Conservation (phyloP, 225 moss, liverwort and hornwort genomes). For the Anthoceros angustus region DNA sequence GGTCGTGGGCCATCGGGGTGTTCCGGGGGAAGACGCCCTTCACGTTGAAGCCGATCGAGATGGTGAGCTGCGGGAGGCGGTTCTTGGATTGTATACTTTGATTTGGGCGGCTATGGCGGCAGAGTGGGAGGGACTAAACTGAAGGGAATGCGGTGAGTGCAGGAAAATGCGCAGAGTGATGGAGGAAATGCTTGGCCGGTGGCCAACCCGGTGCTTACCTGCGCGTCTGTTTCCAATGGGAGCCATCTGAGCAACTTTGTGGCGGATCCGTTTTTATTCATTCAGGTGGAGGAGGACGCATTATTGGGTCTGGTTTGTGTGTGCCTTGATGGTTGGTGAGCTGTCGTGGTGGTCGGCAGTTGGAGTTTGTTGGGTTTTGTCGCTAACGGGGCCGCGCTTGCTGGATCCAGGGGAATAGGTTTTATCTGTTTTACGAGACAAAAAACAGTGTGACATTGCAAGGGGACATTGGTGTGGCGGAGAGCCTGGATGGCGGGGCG, state of each 20-base stretch:
- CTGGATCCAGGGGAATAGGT: slow-evolving; percentile 37
- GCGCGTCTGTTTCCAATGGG: slow-evolving; percentile 50
- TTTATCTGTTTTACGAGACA: slow-evolving; percentile 70
- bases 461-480: slow-evolving; percentile 84
- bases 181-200: slow-evolving; percentile 74
- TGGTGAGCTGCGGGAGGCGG: slow-evolving; percentile 35
- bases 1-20: slow-evolving; percentile 86
- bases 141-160: slow-evolving; percentile 9
- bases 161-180: slow-evolving; percentile 42
- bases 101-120: too few relatives aligned
- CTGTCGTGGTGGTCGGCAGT: background rate
- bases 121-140: background rate
- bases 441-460: slow-evolving; percentile 66
- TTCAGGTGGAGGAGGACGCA: slow-evolving; percentile 19
- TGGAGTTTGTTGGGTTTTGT: slow-evolving; percentile 2
- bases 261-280: slow-evolving; percentile 76
- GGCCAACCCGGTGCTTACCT: slow-evolving; percentile 76
- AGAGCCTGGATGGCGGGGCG: slow-evolving; percentile 50
- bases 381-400: background rate
- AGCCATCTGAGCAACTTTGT: slow-evolving; percentile 79
- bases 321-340: background rate
- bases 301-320: background rate
- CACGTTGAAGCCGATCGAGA: slow-evolving; percentile 52
- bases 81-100: too few relatives aligned
- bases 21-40: slow-evolving; percentile 68